Conservation (phyloP, 345 rosid species). For the Leavenworthia alabamica region DNA sequence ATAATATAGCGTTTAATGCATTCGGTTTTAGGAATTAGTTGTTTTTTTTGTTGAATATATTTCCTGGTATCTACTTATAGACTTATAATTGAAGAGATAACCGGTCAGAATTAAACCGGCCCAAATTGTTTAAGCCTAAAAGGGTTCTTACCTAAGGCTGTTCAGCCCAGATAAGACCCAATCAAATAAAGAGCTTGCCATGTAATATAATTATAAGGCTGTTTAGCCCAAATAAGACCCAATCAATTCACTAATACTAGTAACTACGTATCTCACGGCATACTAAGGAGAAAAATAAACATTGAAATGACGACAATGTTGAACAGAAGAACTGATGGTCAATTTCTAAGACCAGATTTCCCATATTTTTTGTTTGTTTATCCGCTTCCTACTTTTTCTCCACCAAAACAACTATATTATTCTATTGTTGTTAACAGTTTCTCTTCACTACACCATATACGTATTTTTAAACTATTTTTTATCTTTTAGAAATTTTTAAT, state of each 20-base stretch:
- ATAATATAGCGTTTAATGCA: background rate
- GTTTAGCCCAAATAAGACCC: too few species aligned
- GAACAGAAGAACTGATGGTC: conserved; percentile 8
- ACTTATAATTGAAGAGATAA: background rate
- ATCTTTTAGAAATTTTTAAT: too few species aligned
- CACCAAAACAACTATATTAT: too few species aligned
- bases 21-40: background rate
- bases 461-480: too few species aligned
- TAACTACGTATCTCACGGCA: too few species aligned
- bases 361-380: background rate
- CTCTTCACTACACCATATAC: too few species aligned
- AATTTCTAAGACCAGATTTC: conserved; percentile 11
- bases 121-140: background rate
- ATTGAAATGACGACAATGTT: background rate
- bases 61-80: background rate
- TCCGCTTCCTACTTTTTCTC: too few species aligned
- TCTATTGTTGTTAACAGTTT: too few species aligned
- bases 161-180: background rate
- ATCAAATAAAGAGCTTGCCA: too few species aligned
- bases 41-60: background rate
- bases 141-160: background rate
- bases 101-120: background rate
- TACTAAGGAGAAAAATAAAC: too few species aligned
- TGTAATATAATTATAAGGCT: too few species aligned
- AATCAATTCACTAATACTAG: too few species aligned